These are phyloP conservation scores for Populus euphratica DNA, from an alignment of 345 rosid genomes.

Conservation along the genomic window DNA sequence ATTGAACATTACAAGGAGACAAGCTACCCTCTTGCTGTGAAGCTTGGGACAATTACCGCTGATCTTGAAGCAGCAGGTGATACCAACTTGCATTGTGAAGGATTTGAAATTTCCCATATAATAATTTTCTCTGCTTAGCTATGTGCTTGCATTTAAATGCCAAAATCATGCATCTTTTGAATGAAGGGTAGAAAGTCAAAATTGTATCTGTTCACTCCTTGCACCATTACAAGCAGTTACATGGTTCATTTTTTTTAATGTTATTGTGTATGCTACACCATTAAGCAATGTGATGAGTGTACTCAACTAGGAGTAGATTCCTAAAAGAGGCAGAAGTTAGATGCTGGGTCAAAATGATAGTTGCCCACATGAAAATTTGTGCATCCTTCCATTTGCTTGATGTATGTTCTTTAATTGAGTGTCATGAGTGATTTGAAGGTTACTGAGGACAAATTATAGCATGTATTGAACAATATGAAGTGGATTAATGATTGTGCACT, in stretches of 20 bases:
- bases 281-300: background rate
- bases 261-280: background rate
- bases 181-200: background rate
- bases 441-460: background rate
- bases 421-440: background rate
- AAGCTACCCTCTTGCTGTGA: slow-evolving; percentile 87
- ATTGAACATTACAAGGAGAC: slow-evolving; percentile 84
- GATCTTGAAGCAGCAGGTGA: slow-evolving; percentile 98
- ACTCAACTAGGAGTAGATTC: background rate
- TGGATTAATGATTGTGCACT: background rate
- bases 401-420: background rate
- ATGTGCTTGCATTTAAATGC: background rate
- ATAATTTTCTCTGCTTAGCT: slow-evolving; percentile 7
- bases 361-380: background rate
- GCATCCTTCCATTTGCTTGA: background rate
- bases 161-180: background rate
- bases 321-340: background rate
- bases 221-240: background rate
- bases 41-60: slow-evolving; percentile 93
- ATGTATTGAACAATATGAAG: background rate
- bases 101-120: background rate
- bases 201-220: background rate
- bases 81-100: slow-evolving; percentile 26
- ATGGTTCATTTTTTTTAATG: background rate
- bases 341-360: background rate